phyloP scores from a whole-genome alignment of 805 yeast genomes.

The Zygosaccharomyces rouxii region DNA sequence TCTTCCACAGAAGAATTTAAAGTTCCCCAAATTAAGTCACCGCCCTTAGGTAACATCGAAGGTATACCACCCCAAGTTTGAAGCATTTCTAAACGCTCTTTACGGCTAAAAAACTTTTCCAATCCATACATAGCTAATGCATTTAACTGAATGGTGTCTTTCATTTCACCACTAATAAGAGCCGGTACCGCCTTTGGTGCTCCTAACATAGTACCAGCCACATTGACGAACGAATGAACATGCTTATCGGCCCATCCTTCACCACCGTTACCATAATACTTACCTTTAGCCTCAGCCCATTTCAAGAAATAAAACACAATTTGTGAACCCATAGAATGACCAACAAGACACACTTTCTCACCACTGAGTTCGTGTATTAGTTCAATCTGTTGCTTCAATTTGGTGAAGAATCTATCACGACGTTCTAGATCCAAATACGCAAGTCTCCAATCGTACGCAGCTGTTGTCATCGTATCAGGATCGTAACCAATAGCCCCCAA shows the following conservation, averaged over 20 bases:
- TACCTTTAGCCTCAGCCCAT: constrained; percentile 93
- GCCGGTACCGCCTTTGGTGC: constrained; percentile 95
- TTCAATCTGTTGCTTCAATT: constrained; percentile 72
- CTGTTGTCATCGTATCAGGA: constrained; percentile 83
- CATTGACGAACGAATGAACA: constrained; percentile 75
- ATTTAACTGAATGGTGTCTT: constrained; percentile 91
- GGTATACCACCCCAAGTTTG: constrained; percentile 89
- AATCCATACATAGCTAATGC: constrained; percentile 90
- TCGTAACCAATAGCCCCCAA: constrained; percentile 92
- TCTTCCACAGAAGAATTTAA: constrained; percentile 70
- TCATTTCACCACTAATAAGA: constrained; percentile 95
- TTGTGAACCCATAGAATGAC: constrained; percentile 98
- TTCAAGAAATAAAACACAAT: constrained; percentile 82
- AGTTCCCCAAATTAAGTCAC: constrained; percentile 84
- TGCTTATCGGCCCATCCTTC: constrained; percentile 79
- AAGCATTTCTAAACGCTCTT: constrained; percentile 81
- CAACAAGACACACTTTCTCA: constrained; percentile 67
- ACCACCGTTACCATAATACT: constrained; percentile 87
- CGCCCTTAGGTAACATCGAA: constrained; percentile 96
- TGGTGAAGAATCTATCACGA: constrained; percentile 81
- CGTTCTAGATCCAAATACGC: constrained; percentile 83
- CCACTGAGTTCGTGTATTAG: constrained; percentile 47
- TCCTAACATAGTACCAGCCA: constrained; percentile 86
- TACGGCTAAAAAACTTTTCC: constrained; percentile 86
- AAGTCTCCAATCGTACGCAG: constrained; percentile 95